phyloP scores from a whole-genome alignment of 345 rosid species.

The Linum tenue region DNA sequence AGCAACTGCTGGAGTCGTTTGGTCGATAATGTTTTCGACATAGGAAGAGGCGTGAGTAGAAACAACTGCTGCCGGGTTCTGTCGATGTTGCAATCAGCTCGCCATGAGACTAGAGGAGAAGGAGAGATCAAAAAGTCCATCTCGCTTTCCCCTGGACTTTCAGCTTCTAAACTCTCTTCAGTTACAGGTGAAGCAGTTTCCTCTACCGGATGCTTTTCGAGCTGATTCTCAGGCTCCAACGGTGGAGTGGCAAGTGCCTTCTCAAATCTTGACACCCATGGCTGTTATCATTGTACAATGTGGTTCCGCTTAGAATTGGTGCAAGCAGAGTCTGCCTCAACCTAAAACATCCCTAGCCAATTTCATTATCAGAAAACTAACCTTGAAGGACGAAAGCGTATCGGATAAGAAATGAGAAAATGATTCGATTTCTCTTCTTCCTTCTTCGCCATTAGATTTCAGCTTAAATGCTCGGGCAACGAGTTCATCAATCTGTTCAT shows the following conservation, averaged over 20 bases:
- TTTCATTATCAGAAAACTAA: constrained; percentile 10
- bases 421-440: constrained; percentile 48
- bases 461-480: constrained; percentile 54
- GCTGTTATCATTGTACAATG: constrained; percentile 40
- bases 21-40: constrained; percentile 43
- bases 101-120: constrained; percentile 89
- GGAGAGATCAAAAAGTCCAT: constrained; percentile 64
- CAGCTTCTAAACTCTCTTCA: constrained; percentile 30
- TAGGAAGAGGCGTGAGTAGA: constrained; percentile 73
- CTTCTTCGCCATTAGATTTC: constrained; percentile 33
- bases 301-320: background rate
- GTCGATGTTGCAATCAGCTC: constrained; percentile 46
- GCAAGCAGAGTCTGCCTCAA: background rate
- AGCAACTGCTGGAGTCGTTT: constrained; percentile 25
- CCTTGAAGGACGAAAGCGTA: constrained; percentile 65
- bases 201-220: constrained; percentile 17
- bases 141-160: constrained; percentile 50
- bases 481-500: constrained; percentile 68
- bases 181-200: constrained; percentile 18
- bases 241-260: constrained; percentile 25
- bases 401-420: constrained; percentile 45
- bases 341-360: background rate
- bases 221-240: constrained; percentile 18
- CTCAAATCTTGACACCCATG: constrained; percentile 69
- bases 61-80: constrained; percentile 61